Conservation (phyloP, 805 yeast genomes). For the Ascoidea rubescens region DNA sequence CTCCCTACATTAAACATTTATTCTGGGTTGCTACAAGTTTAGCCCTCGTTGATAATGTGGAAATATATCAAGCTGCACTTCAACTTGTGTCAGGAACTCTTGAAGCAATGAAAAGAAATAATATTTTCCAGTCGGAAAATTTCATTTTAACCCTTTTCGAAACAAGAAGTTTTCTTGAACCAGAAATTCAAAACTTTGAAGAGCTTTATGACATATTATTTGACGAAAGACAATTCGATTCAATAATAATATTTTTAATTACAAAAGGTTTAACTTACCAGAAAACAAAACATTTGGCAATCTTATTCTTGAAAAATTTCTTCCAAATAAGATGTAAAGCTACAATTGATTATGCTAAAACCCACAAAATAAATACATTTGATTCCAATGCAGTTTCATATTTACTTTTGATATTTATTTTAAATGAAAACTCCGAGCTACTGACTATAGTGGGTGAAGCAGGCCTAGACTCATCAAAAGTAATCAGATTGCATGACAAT, state of each 20-base stretch:
- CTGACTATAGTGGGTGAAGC: neutral
- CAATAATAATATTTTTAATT: neutral
- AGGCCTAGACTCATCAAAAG: neutral
- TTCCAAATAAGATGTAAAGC: neutral
- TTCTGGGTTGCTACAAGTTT: neutral
- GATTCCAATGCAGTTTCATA: neutral
- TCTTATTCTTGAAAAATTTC: too few species aligned
- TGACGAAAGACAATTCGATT: neutral
- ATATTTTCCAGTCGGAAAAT: neutral
- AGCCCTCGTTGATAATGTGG: neutral
- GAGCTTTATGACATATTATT: too few species aligned
- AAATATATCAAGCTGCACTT: neutral
- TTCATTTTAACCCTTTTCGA: neutral
- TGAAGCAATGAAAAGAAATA: neutral
- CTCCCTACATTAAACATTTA: neutral
- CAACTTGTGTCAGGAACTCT: neutral
- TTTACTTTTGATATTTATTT: too few species aligned
- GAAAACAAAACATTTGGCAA: neutral
- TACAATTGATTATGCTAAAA: neutral
- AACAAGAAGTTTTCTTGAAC: neutral
- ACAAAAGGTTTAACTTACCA: neutral
- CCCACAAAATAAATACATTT: neutral
- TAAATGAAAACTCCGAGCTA: neutral
- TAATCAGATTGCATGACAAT: slow-evolving; percentile 1
- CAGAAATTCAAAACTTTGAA: neutral